phyloP scores from a whole-genome alignment of 2,329 filamentous ascomycete species.

The Daldinia sp. region DNA sequence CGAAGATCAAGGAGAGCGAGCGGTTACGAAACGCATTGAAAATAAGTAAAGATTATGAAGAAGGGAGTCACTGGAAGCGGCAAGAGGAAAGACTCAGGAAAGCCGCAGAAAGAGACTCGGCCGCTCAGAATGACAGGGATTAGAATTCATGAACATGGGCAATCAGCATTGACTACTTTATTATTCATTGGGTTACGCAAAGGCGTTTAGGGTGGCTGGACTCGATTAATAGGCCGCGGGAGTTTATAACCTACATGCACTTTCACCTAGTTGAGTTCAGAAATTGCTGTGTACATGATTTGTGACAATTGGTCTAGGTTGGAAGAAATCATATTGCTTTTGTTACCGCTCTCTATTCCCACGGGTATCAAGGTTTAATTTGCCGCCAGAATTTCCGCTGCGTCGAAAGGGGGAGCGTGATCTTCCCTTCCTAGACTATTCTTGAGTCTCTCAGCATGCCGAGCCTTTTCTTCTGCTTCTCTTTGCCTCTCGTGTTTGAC shows the following conservation, averaged over 20 bases:
- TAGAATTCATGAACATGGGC: not conserved
- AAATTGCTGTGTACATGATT: constrained; percentile 6
- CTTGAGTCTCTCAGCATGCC: constrained; percentile 58
- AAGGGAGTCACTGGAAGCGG: constrained; percentile 86
- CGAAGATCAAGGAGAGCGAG: constrained; percentile 96
- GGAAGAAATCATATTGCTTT: constrained; percentile 25
- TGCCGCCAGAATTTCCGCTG: constrained; percentile 69
- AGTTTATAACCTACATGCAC: constrained; percentile 11
- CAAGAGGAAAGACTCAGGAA: constrained; percentile 77
- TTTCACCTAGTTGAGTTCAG: not conserved
- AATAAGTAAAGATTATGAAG: constrained; percentile 86
- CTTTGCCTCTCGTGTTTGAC: constrained; percentile 63
- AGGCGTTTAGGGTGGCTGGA: constrained; percentile 33
- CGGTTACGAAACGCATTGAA: constrained; percentile 86
- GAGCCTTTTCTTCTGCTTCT: constrained; percentile 59
- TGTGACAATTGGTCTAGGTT: constrained; percentile 6
- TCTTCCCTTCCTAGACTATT: constrained; percentile 61
- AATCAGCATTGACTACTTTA: constrained; percentile 12
- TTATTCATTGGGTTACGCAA: constrained; percentile 37
- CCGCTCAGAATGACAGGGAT: constrained; percentile 29
- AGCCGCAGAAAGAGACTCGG: constrained; percentile 56
- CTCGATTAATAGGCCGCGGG: constrained; percentile 7
- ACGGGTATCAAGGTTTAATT: constrained; percentile 58
- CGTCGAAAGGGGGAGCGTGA: constrained; percentile 62
- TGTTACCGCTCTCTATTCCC: constrained; percentile 39